Base-by-base conservation (phyloP, 345 rosid genomes). In the Toxicodendron radicans region DNA sequence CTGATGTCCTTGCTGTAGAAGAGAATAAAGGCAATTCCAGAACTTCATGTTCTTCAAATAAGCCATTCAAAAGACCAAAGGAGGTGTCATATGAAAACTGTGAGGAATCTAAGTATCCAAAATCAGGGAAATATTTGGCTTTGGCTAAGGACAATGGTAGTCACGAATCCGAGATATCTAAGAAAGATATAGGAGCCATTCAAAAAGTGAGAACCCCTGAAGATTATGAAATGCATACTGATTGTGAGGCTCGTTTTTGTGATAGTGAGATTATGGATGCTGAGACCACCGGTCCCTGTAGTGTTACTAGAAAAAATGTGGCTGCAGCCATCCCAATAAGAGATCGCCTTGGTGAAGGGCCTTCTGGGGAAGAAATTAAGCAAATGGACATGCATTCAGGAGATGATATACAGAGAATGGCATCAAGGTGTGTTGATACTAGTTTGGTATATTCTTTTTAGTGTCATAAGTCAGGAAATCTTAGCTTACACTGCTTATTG, bases 401-500 rank as follows among this genome's bases (percentile, higher is more conserved):
- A 67, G 79, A 79, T 75, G 78, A 73, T 51, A 75, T 72, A 63
- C 75, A 61, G 78, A 78, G 38, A 72, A 63, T 66, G 71, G 53
- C 75, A 46, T 73, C 87, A 73, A 92, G 98, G 98, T 94, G 75
- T 54, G 75, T 66, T 66, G 70, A 71, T 66, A 46, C 51, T 76
- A 57, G 73, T 66, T 75, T 56, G 21, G 33, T 72, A 33, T 51
- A 46, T 66, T 73, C 49, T 66, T 66, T 65, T 72, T 38, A 43
- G 24, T 68, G 54, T 68, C 61, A 51, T 66, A 72, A 71, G 70
- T 18, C 62, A 46, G 66, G 77, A 72, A 58, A 51, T 75, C 35
- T 70, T 58, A 35, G 72, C 66, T 74, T 78, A 59, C 41, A 14
- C 56, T 74, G 64, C 70, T 46, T 75, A 63, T 52, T 49, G 21